Conservation (phyloP, 2,329 filamentous ascomycete genomes). For the Chaetomiaceae sp. region DNA sequence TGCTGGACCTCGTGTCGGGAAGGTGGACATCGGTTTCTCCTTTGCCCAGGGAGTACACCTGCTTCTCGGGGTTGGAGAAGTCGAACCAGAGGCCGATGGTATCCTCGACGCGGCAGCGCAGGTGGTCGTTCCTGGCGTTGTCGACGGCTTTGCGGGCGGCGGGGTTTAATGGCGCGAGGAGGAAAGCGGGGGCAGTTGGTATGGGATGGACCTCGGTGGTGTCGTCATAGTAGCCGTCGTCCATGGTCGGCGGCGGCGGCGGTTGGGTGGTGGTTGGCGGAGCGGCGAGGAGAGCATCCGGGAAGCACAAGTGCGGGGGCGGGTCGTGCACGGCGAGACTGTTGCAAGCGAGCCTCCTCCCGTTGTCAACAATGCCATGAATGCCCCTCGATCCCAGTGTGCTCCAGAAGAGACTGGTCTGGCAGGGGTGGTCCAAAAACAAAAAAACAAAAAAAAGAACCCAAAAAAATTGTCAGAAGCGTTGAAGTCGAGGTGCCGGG, state of each 20-base stretch:
- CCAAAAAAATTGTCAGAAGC: too few species aligned
- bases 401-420: too few species aligned
- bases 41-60: constrained; percentile 21
- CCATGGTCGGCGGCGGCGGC: constrained; percentile 16
- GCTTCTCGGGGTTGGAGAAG: constrained; percentile 16
- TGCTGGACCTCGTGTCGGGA: constrained; percentile 17
- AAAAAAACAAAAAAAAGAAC: too few species aligned
- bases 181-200: constrained; percentile 11
- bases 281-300: constrained; percentile 9
- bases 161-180: constrained; percentile 18
- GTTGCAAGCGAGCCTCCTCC: not conserved
- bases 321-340: not conserved
- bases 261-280: constrained; percentile 6
- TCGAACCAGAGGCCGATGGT: constrained; percentile 23
- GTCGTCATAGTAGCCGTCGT: constrained; percentile 9
- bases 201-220: not conserved
- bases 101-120: constrained; percentile 9
- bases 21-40: constrained; percentile 23
- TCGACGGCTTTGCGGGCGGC: constrained; percentile 16
- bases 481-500: not conserved
- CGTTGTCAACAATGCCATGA: constrained; percentile 5
- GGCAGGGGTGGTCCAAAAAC: too few species aligned
- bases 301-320: constrained; percentile 16
- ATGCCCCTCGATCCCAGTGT: too few species aligned
- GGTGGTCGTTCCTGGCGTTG: constrained; percentile 1